Evolutionary conservation across 495 filamentous ascomycete genomes (phyloP).

Genomic region (Penicillium waksmanii): DNA sequence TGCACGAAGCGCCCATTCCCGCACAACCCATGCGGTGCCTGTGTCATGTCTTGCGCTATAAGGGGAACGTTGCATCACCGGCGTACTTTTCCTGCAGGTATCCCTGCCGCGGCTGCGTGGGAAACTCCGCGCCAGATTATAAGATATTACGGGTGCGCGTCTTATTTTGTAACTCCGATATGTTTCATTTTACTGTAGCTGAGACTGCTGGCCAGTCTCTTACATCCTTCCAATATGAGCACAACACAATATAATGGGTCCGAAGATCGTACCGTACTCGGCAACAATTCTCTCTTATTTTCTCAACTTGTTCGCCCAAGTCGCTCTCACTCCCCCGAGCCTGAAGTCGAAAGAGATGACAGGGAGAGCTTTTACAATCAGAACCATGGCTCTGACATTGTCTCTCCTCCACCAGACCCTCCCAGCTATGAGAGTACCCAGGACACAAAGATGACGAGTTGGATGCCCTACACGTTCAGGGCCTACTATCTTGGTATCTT

Average conservation of each 20-base stretch:
- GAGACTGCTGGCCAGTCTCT: not conserved
- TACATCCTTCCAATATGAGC: conserved; percentile 7
- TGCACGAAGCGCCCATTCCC: not conserved
- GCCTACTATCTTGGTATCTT: not conserved
- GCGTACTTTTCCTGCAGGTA: not conserved
- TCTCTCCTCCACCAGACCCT: not conserved
- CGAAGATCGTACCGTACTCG: conserved; percentile 9
- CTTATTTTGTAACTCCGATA: not conserved
- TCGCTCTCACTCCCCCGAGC: not conserved
- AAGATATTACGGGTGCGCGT: not conserved
- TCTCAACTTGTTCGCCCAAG: not conserved
- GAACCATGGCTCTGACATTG: too few species aligned
- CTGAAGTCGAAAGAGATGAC: not conserved
- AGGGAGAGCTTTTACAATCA: too few species aligned
- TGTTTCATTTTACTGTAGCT: not conserved
- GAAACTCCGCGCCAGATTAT: not conserved
- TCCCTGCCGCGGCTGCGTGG: not conserved
- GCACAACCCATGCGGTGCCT: not conserved
- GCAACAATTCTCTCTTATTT: not conserved
- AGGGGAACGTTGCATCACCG: not conserved
- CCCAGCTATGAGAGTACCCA: not conserved
- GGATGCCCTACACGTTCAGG: not conserved
- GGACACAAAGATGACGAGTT: not conserved
- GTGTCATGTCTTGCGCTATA: not conserved
- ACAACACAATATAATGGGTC: conserved; percentile 12